These are phyloP conservation scores for Sicyos edulis DNA, from an alignment of 306 rosid genomes.

Conservation along the genomic window DNA sequence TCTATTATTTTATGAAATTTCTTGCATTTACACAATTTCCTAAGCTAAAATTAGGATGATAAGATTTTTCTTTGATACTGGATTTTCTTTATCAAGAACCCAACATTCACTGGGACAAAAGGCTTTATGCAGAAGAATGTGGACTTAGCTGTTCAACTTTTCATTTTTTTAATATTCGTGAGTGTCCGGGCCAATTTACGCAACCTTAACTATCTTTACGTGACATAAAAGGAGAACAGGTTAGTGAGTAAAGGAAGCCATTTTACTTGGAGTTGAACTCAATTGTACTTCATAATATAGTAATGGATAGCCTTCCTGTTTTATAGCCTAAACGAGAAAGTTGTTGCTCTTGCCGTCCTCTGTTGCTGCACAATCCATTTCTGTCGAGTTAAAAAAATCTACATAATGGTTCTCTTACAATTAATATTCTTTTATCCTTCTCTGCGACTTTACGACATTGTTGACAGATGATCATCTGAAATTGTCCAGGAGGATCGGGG, in stretches of 20 bases:
- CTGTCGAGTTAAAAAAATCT: not conserved
- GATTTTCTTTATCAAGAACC: not conserved
- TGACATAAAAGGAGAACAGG: too few species aligned
- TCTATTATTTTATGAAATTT: not conserved
- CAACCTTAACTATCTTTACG: too few species aligned
- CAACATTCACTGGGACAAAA: not conserved
- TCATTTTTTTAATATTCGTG: too few species aligned
- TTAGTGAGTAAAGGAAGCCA: not conserved
- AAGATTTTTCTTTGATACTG: conserved; percentile 9
- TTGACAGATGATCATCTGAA: conserved; percentile 15
- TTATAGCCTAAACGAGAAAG: not conserved
- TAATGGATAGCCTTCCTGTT: not conserved
- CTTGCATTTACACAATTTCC: not conserved
- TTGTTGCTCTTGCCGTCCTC: not conserved
- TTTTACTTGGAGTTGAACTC: not conserved
- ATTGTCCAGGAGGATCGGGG: conserved; percentile 70
- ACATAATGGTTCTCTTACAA: not conserved
- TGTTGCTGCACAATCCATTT: not conserved
- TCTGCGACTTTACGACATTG: not conserved
- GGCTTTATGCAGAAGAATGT: not conserved
- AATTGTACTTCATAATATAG: not conserved
- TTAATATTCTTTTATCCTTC: not conserved
- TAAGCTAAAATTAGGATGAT: not conserved
- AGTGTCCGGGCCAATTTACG: too few species aligned
- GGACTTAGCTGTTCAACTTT: not conserved